Conservation (phyloP, 2,329 filamentous ascomycete genomes). For the Hypoxylon sp. region DNA sequence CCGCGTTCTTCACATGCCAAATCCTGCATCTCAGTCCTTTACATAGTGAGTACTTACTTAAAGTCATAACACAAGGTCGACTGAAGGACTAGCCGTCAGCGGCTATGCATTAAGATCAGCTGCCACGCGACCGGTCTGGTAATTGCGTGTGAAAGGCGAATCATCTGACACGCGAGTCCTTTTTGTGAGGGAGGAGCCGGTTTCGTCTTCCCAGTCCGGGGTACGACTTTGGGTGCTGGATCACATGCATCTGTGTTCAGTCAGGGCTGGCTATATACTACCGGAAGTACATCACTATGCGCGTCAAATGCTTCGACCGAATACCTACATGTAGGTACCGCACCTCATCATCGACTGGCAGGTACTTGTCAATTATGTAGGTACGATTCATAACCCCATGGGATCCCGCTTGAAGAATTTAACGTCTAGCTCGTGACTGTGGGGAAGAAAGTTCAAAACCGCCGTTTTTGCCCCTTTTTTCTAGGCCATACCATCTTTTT, state of each 20-base stretch:
- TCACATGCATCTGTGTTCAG: constrained; percentile 37
- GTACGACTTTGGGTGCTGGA: constrained; percentile 22
- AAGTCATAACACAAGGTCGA: constrained; percentile 4
- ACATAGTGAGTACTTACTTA: not conserved
- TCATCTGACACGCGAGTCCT: constrained; percentile 42
- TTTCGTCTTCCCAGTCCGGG: constrained; percentile 37
- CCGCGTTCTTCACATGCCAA: constrained; percentile 40
- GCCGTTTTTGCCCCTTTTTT: constrained; percentile 41
- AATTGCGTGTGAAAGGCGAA: constrained; percentile 25
- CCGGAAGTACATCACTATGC: not conserved
- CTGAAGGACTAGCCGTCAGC: constrained; percentile 18
- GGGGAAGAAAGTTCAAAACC: constrained; percentile 44
- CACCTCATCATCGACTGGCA: too few relatives aligned
- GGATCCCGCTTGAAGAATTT: constrained; percentile 29
- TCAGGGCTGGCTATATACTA: not conserved
- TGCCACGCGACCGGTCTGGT: constrained; percentile 25
- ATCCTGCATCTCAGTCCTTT: constrained; percentile 8
- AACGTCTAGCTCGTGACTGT: constrained; percentile 42
- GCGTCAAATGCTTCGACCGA: constrained; percentile 6
- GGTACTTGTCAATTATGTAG: too few relatives aligned
- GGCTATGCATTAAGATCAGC: constrained; percentile 36
- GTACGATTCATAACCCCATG: constrained; percentile 28
- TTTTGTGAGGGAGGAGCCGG: constrained; percentile 36
- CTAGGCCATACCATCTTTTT: constrained; percentile 17
- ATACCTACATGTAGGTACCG: too few relatives aligned